A percentile compares a stretch with the other conserved stretches of the same genome.
Evolutionary conservation across 2,329 filamentous ascomycete species (phyloP).

Genomic region (Bipolaris gigantea): DNA sequence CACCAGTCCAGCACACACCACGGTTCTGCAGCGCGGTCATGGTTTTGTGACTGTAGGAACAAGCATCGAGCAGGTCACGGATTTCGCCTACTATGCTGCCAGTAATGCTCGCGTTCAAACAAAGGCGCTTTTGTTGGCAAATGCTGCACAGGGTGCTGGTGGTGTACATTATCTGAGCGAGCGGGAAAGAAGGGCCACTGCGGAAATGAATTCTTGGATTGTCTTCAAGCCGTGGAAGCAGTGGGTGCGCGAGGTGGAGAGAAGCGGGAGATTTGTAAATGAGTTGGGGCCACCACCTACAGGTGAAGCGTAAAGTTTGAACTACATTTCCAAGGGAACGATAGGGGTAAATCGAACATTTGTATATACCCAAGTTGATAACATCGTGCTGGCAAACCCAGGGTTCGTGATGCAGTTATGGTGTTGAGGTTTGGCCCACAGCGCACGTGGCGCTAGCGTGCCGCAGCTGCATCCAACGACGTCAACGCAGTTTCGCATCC

Average conservation of each 20-base stretch:
- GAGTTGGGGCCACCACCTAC: conserved; percentile 22
- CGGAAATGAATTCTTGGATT: conserved; percentile 36
- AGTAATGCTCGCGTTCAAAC: conserved; percentile 45
- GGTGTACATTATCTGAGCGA: conserved; percentile 33
- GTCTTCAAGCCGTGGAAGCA: conserved; percentile 44
- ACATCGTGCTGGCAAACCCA: background rate
- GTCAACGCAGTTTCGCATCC: conserved; percentile 10
- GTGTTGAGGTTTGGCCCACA: conserved; percentile 2
- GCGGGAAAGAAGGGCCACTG: conserved; percentile 40
- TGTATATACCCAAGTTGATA: no score
- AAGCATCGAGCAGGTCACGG: conserved; percentile 44
- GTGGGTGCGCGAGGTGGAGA: conserved; percentile 45
- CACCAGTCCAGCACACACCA: conserved; percentile 25
- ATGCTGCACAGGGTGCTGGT: conserved; percentile 21
- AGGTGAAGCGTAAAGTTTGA: background rate
- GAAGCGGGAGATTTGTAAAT: conserved; percentile 40
- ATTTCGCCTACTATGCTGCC: conserved; percentile 43
- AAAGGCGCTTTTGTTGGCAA: conserved; percentile 29
- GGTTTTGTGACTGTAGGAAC: conserved; percentile 44
- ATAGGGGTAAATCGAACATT: no score
- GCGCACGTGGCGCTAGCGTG: conserved; percentile 23
- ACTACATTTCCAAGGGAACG: background rate
- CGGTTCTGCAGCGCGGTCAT: conserved; percentile 46
- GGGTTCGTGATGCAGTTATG: background rate
- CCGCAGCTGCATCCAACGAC: conserved; percentile 16